Evolutionary conservation across 2,329 filamentous ascomycete species (phyloP), one percentile per base, ranked within the genome.

Genomic region (Neofusicoccum cordaticola): DNA sequence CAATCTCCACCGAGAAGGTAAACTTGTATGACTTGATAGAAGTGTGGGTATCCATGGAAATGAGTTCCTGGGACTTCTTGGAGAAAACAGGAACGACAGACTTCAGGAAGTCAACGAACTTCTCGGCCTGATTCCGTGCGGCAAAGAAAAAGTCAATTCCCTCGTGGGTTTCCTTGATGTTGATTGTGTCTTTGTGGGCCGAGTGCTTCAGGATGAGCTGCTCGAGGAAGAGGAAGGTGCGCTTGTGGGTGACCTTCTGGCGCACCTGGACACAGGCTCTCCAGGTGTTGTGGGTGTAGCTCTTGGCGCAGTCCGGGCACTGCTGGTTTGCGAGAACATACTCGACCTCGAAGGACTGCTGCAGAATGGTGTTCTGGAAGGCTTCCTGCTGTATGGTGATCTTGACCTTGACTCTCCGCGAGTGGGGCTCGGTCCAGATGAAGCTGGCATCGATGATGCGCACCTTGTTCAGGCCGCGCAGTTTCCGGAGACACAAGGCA

Each of bases 401-500:
- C 82, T 97, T 97, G 77, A 98, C 89, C 80, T 93, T 96, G 68
- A 98, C 85, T 75, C 95, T 85, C 74, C 92, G 85, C 71, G 93
- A 97, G 81, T 99, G 95, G 11, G 95, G 94, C 79, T 99, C 95
- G 1, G 95, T 99, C 95, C 95, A 99, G 74, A 98, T 91, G 75
- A 98, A 99, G 72, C 88, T 91, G 52, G 95, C 95, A 76, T 99
- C 95, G 73, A 97, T 93, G 73, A 99, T 95, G 67, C 95, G 86
- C 70, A 96, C 91, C 81, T 95, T 96, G 76, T 89, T 88, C 68
- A 99, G 81, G 35, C 93, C 93, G 68, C 91, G 85, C 68, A 99
- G 80, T 78, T 95, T 96, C 75, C 92, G 89, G 69, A 99, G 83
- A 78, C 95, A 99, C 52, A 99, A 81, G 5, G 95, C 93, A 62